Percentiles rank a stretch among this genome's conserved stretches.
These are phyloP conservation scores for Porphyridium purpureum DNA, from an alignment of 23 red algal species.

Conservation along the genomic window DNA sequence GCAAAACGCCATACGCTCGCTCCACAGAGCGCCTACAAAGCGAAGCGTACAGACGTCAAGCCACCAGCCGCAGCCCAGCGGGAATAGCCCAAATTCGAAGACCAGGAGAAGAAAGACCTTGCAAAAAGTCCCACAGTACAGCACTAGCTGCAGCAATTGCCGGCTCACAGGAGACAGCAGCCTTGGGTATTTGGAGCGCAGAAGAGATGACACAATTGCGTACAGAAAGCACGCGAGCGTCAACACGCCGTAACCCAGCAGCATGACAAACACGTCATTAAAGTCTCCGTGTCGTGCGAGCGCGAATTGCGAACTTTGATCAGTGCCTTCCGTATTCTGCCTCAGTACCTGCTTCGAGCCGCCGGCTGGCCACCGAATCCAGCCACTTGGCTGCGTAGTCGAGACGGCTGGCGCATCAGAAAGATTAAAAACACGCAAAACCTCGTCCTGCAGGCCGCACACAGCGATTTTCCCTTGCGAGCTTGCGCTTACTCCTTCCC, in stretches of 20 bases:
- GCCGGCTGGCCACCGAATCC: too few relatives aligned
- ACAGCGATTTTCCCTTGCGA: too few relatives aligned
- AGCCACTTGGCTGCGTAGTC: too few relatives aligned
- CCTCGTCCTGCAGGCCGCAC: too few relatives aligned
- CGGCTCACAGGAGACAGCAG: slow-evolving; percentile 39
- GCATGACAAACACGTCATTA: slow-evolving; percentile 38
- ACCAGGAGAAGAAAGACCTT: slow-evolving; percentile 58
- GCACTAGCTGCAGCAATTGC: slow-evolving; percentile 25
- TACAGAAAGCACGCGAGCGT: slow-evolving; percentile 22
- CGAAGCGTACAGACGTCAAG: slow-evolving; percentile 56
- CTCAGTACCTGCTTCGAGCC: too few relatives aligned
- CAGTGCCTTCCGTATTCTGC: too few relatives aligned
- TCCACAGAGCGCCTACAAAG: slow-evolving; percentile 13
- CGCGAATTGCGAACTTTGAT: too few relatives aligned
- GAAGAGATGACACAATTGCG: slow-evolving; percentile 18
- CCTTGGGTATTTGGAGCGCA: slow-evolving; percentile 39
- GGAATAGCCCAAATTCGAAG: slow-evolving; percentile 71
- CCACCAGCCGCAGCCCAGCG: slow-evolving; percentile 77
- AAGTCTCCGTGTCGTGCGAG: too few relatives aligned
- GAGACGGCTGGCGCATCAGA: too few relatives aligned
- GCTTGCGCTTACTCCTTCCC: too few relatives aligned
- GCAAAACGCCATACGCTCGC: slow-evolving; percentile 21
- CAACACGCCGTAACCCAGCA: slow-evolving; percentile 63
- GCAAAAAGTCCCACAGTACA: slow-evolving; percentile 29
- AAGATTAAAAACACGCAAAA: too few relatives aligned